These are phyloP conservation scores for Venturia nashicola DNA, from an alignment of 2,329 filamentous ascomycete genomes.

Conservation along the genomic window DNA sequence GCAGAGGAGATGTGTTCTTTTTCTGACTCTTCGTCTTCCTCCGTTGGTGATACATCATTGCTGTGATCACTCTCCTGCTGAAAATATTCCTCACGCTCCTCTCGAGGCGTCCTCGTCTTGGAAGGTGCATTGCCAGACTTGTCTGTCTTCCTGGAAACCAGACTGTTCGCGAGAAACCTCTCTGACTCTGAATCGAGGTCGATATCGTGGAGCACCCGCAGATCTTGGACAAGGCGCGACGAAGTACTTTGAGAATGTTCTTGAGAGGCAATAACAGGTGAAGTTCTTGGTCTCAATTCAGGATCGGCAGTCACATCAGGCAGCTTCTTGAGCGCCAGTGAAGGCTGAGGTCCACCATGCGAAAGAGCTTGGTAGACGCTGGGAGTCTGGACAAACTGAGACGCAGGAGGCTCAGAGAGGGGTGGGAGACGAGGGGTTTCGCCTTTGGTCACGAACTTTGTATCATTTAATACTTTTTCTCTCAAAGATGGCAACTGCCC, in stretches of 20 bases:
- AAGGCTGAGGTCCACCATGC: constrained; percentile 5
- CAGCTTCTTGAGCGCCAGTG: background rate
- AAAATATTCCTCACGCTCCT: constrained; percentile 10
- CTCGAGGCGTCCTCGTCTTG: constrained; percentile 12
- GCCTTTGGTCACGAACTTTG: background rate
- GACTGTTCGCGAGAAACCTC: background rate
- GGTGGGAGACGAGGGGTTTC: background rate
- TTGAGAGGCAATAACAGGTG: constrained; percentile 1
- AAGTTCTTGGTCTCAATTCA: background rate
- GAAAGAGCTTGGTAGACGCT: constrained; percentile 3
- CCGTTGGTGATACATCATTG: constrained; percentile 13
- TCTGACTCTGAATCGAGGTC: constrained; percentile 6
- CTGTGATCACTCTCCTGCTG: constrained; percentile 5
- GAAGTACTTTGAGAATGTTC: constrained; percentile 4
- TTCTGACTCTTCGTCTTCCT: constrained; percentile 52
- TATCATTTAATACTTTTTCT: background rate
- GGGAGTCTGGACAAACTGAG: background rate
- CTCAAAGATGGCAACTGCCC: background rate
- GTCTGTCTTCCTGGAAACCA: background rate
- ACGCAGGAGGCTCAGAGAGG: background rate
- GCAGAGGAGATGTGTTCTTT: constrained; percentile 82
- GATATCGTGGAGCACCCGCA: constrained; percentile 5
- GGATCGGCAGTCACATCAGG: background rate
- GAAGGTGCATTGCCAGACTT: background rate
- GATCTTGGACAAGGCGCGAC: constrained; percentile 5